Percentiles rank a stretch among this genome's conserved stretches.
Conservation (phyloP, 345 rosid species). For the Geranium brycei region DNA sequence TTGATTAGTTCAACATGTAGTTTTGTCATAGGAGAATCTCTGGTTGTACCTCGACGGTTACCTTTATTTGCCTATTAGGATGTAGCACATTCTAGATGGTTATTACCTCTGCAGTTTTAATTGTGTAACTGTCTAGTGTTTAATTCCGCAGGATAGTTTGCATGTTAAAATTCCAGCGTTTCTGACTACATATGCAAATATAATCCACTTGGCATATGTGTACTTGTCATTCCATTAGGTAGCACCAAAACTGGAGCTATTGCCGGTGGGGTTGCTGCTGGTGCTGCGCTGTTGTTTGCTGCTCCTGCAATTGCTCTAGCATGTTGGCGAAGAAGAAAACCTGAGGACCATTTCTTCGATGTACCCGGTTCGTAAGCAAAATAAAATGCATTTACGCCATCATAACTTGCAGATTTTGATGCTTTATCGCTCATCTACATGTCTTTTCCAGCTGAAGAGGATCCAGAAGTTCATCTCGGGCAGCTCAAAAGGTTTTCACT, state of each 20-base stretch:
- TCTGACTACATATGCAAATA: background rate
- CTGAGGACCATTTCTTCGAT: slow-evolving; percentile 84
- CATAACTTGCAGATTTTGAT: background rate
- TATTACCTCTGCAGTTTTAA: too few relatives aligned
- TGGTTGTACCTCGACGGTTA: too few relatives aligned
- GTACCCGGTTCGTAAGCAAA: slow-evolving; percentile 62
- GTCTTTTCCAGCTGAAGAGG: slow-evolving; percentile 72
- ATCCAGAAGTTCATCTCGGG: slow-evolving; percentile 86
- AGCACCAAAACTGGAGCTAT: slow-evolving; percentile 61
- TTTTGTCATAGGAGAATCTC: too few relatives aligned
- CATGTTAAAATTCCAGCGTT: background rate
- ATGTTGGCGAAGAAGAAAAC: slow-evolving; percentile 56
- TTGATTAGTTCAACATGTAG: too few relatives aligned
- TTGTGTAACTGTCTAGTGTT: too few relatives aligned
- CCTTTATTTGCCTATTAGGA: too few relatives aligned
- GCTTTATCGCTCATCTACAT: slow-evolving; percentile 6
- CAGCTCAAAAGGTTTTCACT: slow-evolving; percentile 79
- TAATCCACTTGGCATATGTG: background rate
- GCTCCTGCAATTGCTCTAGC: slow-evolving; percentile 82
- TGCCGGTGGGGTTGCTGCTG: slow-evolving; percentile 98
- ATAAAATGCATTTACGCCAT: slow-evolving; percentile 5
- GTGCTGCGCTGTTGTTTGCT: slow-evolving; percentile 87
- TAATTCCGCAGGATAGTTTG: too few relatives aligned
- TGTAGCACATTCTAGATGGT: too few relatives aligned
- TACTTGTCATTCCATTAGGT: slow-evolving; percentile 28